phyloP scores from a whole-genome alignment of 1,139 yeast genomes.

The Taiozyma onychis region DNA sequence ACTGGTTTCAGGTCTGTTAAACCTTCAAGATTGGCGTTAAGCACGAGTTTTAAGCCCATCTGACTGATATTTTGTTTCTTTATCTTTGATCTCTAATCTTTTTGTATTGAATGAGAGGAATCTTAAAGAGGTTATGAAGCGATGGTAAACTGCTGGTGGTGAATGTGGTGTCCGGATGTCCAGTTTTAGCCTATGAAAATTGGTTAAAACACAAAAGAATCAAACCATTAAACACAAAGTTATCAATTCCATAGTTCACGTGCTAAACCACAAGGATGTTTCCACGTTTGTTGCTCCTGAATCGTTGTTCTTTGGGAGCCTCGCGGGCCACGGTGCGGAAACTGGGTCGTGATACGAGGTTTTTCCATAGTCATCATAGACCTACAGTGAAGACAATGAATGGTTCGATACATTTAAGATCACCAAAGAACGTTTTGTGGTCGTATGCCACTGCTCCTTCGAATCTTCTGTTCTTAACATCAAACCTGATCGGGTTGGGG shows the following conservation, averaged over 20 bases:
- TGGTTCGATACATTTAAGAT: not conserved
- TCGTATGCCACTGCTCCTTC: constrained; percentile 21
- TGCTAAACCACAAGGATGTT: too few relatives aligned
- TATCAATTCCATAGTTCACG: too few relatives aligned
- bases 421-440: constrained; percentile 10
- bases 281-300: too few relatives aligned
- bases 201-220: too few relatives aligned
- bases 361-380: not conserved
- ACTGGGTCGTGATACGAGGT: not conserved
- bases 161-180: not conserved
- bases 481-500: constrained; percentile 16
- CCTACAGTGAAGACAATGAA: not conserved
- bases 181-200: not conserved
- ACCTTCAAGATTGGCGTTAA: constrained; percentile 55
- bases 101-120: too few relatives aligned
- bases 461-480: constrained; percentile 14
- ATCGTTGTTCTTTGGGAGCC: not conserved
- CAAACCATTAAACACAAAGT: too few relatives aligned
- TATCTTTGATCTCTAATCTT: too few relatives aligned
- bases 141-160: not conserved
- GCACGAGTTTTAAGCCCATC: constrained; percentile 37
- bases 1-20: constrained; percentile 61
- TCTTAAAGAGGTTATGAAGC: not conserved
- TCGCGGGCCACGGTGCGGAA: not conserved
- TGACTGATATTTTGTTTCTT: too few relatives aligned